These are phyloP conservation scores for Amanita pallidorosea DNA, from an alignment of 768 basidiomycete genomes.

Conservation along the genomic window DNA sequence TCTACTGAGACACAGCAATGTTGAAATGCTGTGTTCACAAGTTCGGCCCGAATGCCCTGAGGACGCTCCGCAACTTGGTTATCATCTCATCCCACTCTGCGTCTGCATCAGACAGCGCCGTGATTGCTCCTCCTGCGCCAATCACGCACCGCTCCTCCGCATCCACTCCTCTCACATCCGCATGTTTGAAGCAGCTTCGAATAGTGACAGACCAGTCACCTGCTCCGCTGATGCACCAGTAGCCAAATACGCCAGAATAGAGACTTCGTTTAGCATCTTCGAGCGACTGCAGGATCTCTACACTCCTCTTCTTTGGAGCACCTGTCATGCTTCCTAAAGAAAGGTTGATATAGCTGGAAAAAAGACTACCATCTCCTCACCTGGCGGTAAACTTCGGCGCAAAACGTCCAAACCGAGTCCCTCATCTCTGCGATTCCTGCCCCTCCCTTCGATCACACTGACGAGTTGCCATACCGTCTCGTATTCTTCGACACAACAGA, in stretches of 20 bases:
- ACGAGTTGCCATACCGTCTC: slow-evolving; percentile 94
- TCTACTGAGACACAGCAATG: slow-evolving; percentile 1
- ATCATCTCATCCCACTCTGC: slow-evolving; percentile 94
- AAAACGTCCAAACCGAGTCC: slow-evolving; percentile 74
- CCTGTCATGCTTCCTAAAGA: slow-evolving; percentile 89
- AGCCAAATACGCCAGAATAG: slow-evolving; percentile 92
- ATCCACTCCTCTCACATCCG: slow-evolving; percentile 17
- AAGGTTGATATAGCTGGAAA: neutral
- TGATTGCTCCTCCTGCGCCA: slow-evolving; percentile 95
- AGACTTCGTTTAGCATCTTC: slow-evolving; percentile 65
- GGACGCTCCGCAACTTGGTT: slow-evolving; percentile 73
- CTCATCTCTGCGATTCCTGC: slow-evolving; percentile 17
- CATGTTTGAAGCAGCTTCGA: slow-evolving; percentile 79
- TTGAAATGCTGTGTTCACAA: neutral
- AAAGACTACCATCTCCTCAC: slow-evolving; percentile 24
- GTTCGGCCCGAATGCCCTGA: slow-evolving; percentile 45
- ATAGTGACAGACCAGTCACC: slow-evolving; percentile 94
- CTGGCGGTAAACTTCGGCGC: slow-evolving; percentile 74
- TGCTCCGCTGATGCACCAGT: slow-evolving; percentile 80
- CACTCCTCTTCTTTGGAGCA: slow-evolving; percentile 89
- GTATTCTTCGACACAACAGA: slow-evolving; percentile 86
- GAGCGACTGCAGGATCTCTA: slow-evolving; percentile 76
- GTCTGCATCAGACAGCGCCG: slow-evolving; percentile 76
- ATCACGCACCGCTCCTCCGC: slow-evolving; percentile 55
- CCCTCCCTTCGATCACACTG: slow-evolving; percentile 77